Conservation (phyloP, 106 monocot genomes). For the Phalaenopsis aphrodite region DNA sequence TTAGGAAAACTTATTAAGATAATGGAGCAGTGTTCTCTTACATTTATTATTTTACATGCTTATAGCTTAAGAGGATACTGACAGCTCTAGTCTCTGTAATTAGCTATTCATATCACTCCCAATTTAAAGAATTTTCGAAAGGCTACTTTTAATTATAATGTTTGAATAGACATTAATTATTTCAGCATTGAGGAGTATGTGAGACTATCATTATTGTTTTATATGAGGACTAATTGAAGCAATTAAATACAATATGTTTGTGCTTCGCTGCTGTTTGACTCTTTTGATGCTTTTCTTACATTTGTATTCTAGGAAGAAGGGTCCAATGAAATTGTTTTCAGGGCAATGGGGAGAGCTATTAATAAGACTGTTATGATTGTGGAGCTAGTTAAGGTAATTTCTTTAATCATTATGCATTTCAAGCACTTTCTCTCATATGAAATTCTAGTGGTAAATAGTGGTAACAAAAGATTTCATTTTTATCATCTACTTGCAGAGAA, state of each 20-base stretch:
- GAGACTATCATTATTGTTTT: too few relatives aligned
- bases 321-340: constrained; percentile 34
- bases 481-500: constrained; percentile 40
- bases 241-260: background rate
- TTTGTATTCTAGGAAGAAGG: constrained; percentile 26
- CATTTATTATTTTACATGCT: too few relatives aligned
- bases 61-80: too few relatives aligned
- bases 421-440: background rate
- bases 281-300: background rate
- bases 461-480: background rate
- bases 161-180: too few relatives aligned
- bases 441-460: background rate
- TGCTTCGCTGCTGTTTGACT: background rate
- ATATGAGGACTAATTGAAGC: too few relatives aligned
- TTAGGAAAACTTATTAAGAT: too few relatives aligned
- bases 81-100: too few relatives aligned
- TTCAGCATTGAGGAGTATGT: too few relatives aligned
- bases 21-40: too few relatives aligned
- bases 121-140: too few relatives aligned
- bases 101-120: too few relatives aligned
- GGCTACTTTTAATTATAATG: too few relatives aligned
- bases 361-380: constrained; percentile 39
- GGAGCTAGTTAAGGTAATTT: constrained; percentile 35
- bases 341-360: constrained; percentile 45
- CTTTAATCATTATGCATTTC: background rate